These are phyloP conservation scores for Amanita molliuscula DNA, from an alignment of 768 basidiomycete species.

Conservation along the genomic window DNA sequence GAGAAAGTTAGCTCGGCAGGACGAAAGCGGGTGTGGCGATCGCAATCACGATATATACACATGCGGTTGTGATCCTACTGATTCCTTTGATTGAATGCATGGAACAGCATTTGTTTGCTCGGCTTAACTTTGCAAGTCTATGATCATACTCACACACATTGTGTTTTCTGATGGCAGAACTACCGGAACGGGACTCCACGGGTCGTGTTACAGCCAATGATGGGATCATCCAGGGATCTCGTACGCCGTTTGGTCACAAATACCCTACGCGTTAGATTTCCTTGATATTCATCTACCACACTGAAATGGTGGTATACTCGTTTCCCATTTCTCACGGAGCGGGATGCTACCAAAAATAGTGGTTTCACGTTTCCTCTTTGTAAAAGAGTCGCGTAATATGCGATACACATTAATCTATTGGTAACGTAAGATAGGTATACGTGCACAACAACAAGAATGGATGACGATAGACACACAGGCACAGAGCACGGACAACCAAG, in stretches of 20 bases:
- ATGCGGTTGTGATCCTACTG: background rate
- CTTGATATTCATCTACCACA: background rate
- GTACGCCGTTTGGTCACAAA: background rate
- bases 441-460: constrained; percentile 6
- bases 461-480: constrained; percentile 3
- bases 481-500: constrained; percentile 6
- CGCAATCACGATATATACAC: background rate
- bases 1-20: background rate
- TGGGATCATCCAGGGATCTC: constrained; percentile 1
- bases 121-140: background rate
- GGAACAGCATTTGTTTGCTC: background rate
- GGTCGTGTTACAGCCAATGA: constrained; percentile 1
- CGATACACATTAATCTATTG: constrained; percentile 5
- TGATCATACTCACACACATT: background rate
- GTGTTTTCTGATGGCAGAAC: constrained; percentile 1
- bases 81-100: background rate
- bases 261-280: background rate
- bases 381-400: background rate
- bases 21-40: background rate
- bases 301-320: background rate
- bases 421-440: constrained; percentile 4
- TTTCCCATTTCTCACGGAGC: constrained; percentile 2
- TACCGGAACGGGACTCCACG: background rate
- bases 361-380: background rate
- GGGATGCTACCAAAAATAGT: background rate